Conservation (phyloP, 192 early-diverging fungal species). For the Coemansia sp. region DNA sequence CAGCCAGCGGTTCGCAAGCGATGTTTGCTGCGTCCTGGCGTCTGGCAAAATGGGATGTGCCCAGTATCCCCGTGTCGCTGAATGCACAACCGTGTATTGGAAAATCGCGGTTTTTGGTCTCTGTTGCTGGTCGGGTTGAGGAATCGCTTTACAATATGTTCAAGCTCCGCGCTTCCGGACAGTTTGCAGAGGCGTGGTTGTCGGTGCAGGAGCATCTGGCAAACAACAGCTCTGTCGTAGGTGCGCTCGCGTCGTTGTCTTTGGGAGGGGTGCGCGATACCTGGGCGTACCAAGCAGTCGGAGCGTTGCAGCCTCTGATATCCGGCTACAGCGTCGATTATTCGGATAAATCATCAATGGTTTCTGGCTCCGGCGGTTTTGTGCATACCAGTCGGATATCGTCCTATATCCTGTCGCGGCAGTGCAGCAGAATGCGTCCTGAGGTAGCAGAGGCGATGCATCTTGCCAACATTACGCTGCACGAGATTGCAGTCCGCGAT, state of each 20-base stretch:
- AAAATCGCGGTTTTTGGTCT: slow-evolving; percentile 6
- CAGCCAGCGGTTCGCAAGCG: slow-evolving; percentile 14
- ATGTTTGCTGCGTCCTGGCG: slow-evolving; percentile 48
- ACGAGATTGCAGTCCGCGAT: slow-evolving; percentile 38
- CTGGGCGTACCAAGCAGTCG: slow-evolving; percentile 38
- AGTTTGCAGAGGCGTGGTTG: slow-evolving; percentile 12
- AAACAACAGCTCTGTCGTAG: slow-evolving; percentile 11
- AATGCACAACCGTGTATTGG: not conserved
- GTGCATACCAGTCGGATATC: slow-evolving; percentile 25
- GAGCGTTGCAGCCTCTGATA: slow-evolving; percentile 37
- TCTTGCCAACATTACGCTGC: slow-evolving; percentile 35
- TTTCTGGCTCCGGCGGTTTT: slow-evolving; percentile 9
- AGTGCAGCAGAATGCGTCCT: slow-evolving; percentile 11
- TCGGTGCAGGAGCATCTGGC: slow-evolving; percentile 29
- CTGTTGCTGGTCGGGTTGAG: slow-evolving; percentile 17
- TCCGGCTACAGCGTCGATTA: slow-evolving; percentile 2
- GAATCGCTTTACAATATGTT: slow-evolving; percentile 43
- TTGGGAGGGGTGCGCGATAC: slow-evolving; percentile 14
- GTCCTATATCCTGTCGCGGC: slow-evolving; percentile 19
- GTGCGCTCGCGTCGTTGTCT: slow-evolving; percentile 16
- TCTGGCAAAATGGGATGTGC: slow-evolving; percentile 47
- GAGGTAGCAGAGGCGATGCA: slow-evolving; percentile 22
- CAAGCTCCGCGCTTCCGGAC: slow-evolving; percentile 26
- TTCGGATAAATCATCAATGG: not conserved
- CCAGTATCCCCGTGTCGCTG: slow-evolving; percentile 19